Percentiles rank a stretch among this genome's conserved stretches.
Conservation (phyloP, 768 basidiomycete species). For the Leccinum uliginosum region DNA sequence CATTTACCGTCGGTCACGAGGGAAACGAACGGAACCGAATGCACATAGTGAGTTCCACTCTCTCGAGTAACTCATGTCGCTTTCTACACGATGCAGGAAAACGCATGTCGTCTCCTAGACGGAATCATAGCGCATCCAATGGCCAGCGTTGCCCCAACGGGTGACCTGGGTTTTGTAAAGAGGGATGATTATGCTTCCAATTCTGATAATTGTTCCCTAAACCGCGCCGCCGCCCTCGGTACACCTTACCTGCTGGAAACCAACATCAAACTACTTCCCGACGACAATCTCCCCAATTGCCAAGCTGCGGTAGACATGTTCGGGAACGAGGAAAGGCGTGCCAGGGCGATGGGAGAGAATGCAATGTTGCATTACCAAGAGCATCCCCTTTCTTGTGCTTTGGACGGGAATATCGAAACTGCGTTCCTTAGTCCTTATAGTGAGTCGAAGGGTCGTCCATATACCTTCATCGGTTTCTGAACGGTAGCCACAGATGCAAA, state of each 20-base stretch:
- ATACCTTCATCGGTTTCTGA: conserved; percentile 15
- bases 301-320: conserved; percentile 38
- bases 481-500: conserved; percentile 14
- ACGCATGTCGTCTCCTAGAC: conserved; percentile 44
- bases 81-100: conserved; percentile 30
- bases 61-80: background rate
- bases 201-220: conserved; percentile 5
- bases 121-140: conserved; percentile 17
- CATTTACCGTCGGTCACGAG: conserved; percentile 58
- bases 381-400: conserved; percentile 49
- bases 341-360: conserved; percentile 31
- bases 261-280: conserved; percentile 44
- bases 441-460: conserved; percentile 26
- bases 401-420: conserved; percentile 48
- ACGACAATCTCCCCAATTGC: conserved; percentile 18
- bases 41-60: conserved; percentile 48
- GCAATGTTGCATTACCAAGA: conserved; percentile 36
- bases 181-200: background rate
- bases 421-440: conserved; percentile 47
- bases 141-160: background rate
- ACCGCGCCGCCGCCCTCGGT: conserved; percentile 40
- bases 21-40: conserved; percentile 53
- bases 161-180: conserved; percentile 9
- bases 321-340: conserved; percentile 36
- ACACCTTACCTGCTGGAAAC: conserved; percentile 48